Evolutionary conservation across 2,329 filamentous ascomycete genomes (phyloP).

Genomic region (Penicillium sp.): DNA sequence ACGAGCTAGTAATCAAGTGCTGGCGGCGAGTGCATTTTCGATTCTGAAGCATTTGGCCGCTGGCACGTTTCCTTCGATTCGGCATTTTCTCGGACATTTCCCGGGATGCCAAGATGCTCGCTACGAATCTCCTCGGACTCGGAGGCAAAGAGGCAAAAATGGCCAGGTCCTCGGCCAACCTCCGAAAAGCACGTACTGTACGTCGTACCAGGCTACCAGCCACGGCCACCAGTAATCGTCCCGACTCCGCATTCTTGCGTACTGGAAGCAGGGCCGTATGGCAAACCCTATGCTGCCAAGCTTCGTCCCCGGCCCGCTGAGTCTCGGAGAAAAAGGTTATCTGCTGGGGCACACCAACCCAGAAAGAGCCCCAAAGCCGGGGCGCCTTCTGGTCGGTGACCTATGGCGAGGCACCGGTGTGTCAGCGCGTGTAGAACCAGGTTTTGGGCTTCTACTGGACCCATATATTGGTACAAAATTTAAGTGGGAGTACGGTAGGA

Average conservation of each 20-base stretch:
- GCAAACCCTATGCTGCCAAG: constrained; percentile 20
- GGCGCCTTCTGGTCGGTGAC: background rate
- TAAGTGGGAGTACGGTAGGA: background rate
- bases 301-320: constrained; percentile 13
- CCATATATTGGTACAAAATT: background rate
- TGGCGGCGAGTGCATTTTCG: no score
- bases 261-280: background rate
- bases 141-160: background rate
- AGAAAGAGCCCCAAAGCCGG: constrained; percentile 9
- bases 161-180: constrained; percentile 11
- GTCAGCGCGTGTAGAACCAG: background rate
- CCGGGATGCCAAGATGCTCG: background rate
- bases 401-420: background rate
- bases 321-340: constrained; percentile 14
- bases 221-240: background rate
- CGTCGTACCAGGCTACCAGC: no score
- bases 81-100: background rate
- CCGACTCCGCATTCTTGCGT: background rate
- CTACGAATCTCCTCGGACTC: background rate
- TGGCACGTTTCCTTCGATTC: background rate
- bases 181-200: constrained; percentile 9
- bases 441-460: background rate
- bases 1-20: no score
- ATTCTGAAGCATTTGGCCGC: background rate
- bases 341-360: constrained; percentile 4